These are phyloP conservation scores for Chlorella vulgaris DNA, from an alignment of 139 green algal genomes.

Conservation along the genomic window DNA sequence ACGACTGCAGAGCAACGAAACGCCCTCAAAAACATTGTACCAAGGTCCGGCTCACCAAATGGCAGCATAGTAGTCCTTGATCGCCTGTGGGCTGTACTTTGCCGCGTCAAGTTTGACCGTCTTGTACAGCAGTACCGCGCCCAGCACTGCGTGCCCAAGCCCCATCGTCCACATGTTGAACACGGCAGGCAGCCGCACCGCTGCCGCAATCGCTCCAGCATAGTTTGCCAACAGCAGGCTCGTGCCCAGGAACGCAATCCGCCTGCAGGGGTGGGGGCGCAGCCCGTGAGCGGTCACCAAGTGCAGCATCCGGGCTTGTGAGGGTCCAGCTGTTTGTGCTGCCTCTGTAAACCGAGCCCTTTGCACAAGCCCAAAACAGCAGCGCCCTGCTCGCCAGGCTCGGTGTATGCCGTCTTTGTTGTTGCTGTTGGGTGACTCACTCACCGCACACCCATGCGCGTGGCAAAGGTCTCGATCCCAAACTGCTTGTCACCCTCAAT, in stretches of 20 bases:
- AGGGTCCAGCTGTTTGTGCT: too few species aligned
- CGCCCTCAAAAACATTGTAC: too few species aligned
- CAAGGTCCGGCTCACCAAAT: constrained; percentile 23
- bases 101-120: constrained; percentile 59
- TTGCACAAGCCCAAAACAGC: too few species aligned
- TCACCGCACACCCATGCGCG: constrained; percentile 75
- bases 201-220: constrained; percentile 72
- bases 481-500: constrained; percentile 93
- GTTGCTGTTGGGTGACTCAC: too few species aligned
- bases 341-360: too few species aligned
- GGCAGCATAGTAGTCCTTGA: constrained; percentile 50
- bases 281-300: too few species aligned
- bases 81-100: constrained; percentile 70
- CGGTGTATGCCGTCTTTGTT: too few species aligned
- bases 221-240: constrained; percentile 94
- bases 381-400: too few species aligned
- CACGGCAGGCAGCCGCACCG: constrained; percentile 52
- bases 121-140: constrained; percentile 58
- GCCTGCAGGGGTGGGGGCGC: constrained; percentile 21
- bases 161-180: constrained; percentile 88
- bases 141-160: constrained; percentile 76
- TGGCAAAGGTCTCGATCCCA: constrained; percentile 95
- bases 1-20: too few species aligned
- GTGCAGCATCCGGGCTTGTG: too few species aligned
- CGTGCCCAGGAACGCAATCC: constrained; percentile 62